These are phyloP conservation scores for Ricinus communis DNA, from an alignment of 345 rosid genomes.

Conservation along the genomic window DNA sequence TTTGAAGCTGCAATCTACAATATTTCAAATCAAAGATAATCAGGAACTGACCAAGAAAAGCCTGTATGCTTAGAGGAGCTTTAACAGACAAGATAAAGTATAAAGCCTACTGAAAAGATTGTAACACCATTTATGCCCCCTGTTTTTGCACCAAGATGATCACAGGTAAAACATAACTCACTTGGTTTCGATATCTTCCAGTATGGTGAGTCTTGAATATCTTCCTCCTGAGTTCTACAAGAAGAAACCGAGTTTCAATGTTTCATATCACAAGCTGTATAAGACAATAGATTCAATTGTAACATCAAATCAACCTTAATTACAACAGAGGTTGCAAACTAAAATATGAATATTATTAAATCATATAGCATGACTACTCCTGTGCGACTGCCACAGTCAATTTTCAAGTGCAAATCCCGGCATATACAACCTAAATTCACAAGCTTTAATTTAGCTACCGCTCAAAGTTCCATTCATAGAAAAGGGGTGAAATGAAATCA, in stretches of 20 bases:
- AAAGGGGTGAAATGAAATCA: no score
- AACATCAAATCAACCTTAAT: slow-evolving; percentile 7
- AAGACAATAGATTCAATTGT: slow-evolving; percentile 7
- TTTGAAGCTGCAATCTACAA: slow-evolving; percentile 56
- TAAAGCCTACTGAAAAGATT: not conserved
- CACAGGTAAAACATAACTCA: slow-evolving; percentile 32
- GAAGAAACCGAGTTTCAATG: slow-evolving; percentile 18
- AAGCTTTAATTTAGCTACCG: no score
- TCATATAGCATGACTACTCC: not conserved
- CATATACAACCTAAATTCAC: not conserved
- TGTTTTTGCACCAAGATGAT: slow-evolving; percentile 6
- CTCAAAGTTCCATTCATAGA: no score
- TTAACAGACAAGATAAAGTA: slow-evolving; percentile 9
- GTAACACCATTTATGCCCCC: not conserved
- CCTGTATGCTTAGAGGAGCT: not conserved
- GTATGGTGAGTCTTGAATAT: slow-evolving; percentile 40
- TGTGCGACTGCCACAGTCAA: not conserved
- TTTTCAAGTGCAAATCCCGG: not conserved
- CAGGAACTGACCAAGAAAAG: slow-evolving; percentile 13
- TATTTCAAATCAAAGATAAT: slow-evolving; percentile 21
- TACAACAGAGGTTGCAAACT: not conserved
- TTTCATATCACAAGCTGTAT: slow-evolving; percentile 9
- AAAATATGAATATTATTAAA: not conserved
- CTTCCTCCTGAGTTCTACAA: slow-evolving; percentile 65
- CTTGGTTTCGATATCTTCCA: slow-evolving; percentile 51